phyloP scores from a whole-genome alignment of 306 rosid genomes.

The Medicago truncatula region DNA sequence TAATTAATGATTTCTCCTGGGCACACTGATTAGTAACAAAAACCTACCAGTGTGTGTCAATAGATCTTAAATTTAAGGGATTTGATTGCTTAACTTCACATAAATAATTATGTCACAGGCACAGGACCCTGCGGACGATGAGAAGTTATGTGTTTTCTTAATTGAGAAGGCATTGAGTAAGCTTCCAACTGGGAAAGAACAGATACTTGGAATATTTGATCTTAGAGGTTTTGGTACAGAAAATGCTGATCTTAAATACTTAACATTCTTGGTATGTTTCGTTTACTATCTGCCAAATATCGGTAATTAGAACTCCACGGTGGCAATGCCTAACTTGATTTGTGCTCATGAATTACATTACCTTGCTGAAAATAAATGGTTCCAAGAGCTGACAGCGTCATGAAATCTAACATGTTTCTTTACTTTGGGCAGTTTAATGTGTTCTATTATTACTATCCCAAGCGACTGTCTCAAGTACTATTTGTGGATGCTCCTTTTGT shows the following conservation, averaged over 20 bases:
- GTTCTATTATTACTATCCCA: constrained; percentile 85
- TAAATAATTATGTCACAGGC: constrained; percentile 54
- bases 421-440: constrained; percentile 79
- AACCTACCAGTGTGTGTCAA: not conserved
- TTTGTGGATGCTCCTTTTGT: constrained; percentile 90
- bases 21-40: no score
- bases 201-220: constrained; percentile 77
- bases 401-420: constrained; percentile 33
- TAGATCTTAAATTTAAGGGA: constrained; percentile 18
- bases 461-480: constrained; percentile 77
- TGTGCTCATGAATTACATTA: constrained; percentile 25
- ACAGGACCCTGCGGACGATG: constrained; percentile 66
- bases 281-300: constrained; percentile 25
- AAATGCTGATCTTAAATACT: constrained; percentile 78
- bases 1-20: no score
- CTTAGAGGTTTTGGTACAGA: constrained; percentile 76
- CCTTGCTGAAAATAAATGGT: constrained; percentile 24
- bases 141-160: constrained; percentile 76
- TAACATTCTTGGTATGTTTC: constrained; percentile 77
- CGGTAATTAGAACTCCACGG: constrained; percentile 13
- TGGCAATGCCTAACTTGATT: not conserved
- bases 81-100: constrained; percentile 31
- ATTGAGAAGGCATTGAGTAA: constrained; percentile 83
- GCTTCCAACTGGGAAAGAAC: constrained; percentile 76
- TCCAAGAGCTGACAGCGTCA: not conserved